These are phyloP conservation scores for Micractinium conductrix DNA, from an alignment of 139 green algal genomes.

Conservation along the genomic window DNA sequence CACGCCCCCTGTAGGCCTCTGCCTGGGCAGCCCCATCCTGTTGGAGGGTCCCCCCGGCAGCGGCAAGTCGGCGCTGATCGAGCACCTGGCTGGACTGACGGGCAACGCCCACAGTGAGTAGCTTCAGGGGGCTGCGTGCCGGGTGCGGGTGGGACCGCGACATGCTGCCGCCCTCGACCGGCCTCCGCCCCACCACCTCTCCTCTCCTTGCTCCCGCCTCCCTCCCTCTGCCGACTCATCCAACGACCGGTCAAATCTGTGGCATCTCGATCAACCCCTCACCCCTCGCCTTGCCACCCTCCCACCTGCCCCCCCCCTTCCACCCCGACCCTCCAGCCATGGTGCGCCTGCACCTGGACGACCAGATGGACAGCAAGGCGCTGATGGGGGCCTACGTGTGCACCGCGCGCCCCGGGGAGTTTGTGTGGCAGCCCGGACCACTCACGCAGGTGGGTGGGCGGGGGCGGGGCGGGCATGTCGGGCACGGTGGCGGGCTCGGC, in stretches of 20 bases:
- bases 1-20: slow-evolving; percentile 56
- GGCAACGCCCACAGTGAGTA: slow-evolving; percentile 66
- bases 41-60: slow-evolving; percentile 88
- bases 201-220: neutral
- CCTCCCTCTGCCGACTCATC: neutral
- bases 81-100: slow-evolving; percentile 80
- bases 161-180: too few relatives aligned
- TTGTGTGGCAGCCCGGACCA: slow-evolving; percentile 93
- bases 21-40: slow-evolving; percentile 78
- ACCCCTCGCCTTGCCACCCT: neutral
- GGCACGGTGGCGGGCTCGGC: neutral
- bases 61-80: slow-evolving; percentile 88
- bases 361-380: slow-evolving; percentile 95
- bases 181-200: neutral
- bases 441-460: slow-evolving; percentile 71
- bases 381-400: slow-evolving; percentile 96
- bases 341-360: slow-evolving; percentile 92
- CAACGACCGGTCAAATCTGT: neutral
- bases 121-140: too few relatives aligned
- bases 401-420: slow-evolving; percentile 91
- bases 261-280: neutral
- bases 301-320: neutral
- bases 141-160: too few relatives aligned
- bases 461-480: neutral
- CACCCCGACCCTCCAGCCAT: slow-evolving; percentile 45